These are phyloP conservation scores for Castanea sativa DNA, from an alignment of 306 rosid species.

Conservation along the genomic window DNA sequence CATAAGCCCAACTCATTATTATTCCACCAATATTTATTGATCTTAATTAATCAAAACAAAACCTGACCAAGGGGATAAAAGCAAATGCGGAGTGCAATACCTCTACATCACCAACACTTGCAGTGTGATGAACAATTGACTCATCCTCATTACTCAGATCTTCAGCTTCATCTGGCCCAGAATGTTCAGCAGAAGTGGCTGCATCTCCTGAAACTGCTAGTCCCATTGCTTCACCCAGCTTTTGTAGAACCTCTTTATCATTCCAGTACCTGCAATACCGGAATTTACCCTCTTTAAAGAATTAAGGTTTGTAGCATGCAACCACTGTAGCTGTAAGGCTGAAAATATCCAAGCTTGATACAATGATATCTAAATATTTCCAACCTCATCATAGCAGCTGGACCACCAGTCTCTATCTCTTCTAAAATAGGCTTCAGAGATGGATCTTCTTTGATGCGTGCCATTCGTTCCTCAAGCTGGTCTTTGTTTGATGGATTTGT, in stretches of 20 bases:
- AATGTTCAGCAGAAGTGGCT: constrained; percentile 57
- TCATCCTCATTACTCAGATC: constrained; percentile 88
- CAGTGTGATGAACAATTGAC: constrained; percentile 88
- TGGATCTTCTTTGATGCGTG: constrained; percentile 93
- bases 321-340: constrained; percentile 2
- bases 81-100: constrained; percentile 28
- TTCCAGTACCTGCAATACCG: constrained; percentile 76
- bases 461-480: constrained; percentile 97
- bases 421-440: constrained; percentile 94
- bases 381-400: constrained; percentile 98
- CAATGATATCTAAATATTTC: constrained; percentile 2
- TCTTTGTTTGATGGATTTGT: constrained; percentile 75
- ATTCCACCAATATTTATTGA: too few species aligned
- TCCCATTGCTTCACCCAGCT: constrained; percentile 92
- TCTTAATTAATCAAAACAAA: too few species aligned
- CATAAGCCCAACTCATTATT: too few species aligned
- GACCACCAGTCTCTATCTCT: constrained; percentile 95
- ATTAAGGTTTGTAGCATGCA: not conserved
- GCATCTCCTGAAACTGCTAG: constrained; percentile 62
- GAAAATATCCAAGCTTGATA: constrained; percentile 3
- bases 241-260: constrained; percentile 72
- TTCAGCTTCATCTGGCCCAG: constrained; percentile 76
- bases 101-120: constrained; percentile 97
- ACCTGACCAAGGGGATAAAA: constrained; percentile 1
- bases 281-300: constrained; percentile 15